A percentile compares a stretch with the other conserved stretches of the same genome.
Conservation (phyloP, 805 yeast genomes). For the Sugiyamaella valdiviana region DNA sequence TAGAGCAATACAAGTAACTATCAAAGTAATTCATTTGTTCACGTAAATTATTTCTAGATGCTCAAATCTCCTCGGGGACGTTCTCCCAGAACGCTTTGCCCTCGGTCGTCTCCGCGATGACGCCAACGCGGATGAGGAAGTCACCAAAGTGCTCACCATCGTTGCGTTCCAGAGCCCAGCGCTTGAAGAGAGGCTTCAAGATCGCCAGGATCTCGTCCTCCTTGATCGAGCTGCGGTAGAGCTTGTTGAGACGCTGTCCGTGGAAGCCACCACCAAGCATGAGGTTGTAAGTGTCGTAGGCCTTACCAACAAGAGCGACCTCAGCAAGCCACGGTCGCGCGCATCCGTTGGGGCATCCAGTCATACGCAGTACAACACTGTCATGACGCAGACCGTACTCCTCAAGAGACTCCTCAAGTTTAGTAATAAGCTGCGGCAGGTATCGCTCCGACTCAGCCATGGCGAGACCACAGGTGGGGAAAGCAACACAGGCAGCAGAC, state of each 20-base stretch:
- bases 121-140: constrained; percentile 79
- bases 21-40: not conserved
- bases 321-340: constrained; percentile 98
- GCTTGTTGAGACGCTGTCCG: constrained; percentile 87
- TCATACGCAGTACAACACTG: constrained; percentile 94
- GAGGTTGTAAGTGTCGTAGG: constrained; percentile 85
- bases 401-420: constrained; percentile 80
- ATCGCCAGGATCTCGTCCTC: constrained; percentile 80
- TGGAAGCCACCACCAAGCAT: constrained; percentile 94
- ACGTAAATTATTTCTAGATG: not conserved
- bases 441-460: constrained; percentile 98
- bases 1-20: too few species aligned
- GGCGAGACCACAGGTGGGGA: constrained; percentile 98
- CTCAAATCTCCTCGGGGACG: constrained; percentile 66
- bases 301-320: constrained; percentile 92
- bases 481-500: constrained; percentile 94
- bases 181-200: constrained; percentile 80
- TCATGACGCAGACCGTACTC: constrained; percentile 92
- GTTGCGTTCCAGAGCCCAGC: constrained; percentile 86
- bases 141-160: constrained; percentile 96
- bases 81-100: constrained; percentile 95
- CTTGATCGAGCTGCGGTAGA: constrained; percentile 78
- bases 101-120: constrained; percentile 79
- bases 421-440: constrained; percentile 73
- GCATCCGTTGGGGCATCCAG: constrained; percentile 98